phyloP scores from a whole-genome alignment of 2,329 filamentous ascomycete species.

The Fusarium beomiforme region DNA sequence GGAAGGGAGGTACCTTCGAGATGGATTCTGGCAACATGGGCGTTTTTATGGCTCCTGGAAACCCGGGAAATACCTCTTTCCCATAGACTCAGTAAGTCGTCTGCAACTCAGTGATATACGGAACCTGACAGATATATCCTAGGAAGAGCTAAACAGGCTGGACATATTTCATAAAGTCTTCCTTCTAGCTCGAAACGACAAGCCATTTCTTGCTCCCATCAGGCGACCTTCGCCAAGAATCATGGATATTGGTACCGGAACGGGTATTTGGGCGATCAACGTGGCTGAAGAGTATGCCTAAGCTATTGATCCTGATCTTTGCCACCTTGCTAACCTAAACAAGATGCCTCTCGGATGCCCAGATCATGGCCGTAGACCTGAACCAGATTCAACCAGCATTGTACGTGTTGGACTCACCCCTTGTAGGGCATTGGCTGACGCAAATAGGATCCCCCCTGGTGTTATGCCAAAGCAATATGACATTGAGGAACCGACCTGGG shows the following conservation, averaged over 20 bases:
- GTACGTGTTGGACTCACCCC: conserved; percentile 41
- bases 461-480: conserved; percentile 68
- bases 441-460: conserved; percentile 74
- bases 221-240: conserved; percentile 50
- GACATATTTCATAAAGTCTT: conserved; percentile 87
- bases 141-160: conserved; percentile 79
- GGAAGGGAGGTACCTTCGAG: conserved; percentile 34
- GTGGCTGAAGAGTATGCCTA: conserved; percentile 74
- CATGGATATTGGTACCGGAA: conserved; percentile 82
- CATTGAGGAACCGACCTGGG: conserved; percentile 78
- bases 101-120: neutral
- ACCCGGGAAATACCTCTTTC: conserved; percentile 77
- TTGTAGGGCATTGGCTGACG: conserved; percentile 22
- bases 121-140: conserved; percentile 31
- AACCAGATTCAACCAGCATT: conserved; percentile 52
- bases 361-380: conserved; percentile 53
- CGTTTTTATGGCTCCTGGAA: conserved; percentile 75
- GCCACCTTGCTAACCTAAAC: neutral
- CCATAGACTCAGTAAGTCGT: conserved; percentile 75
- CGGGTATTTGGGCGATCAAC: conserved; percentile 90
- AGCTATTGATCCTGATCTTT: neutral
- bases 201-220: conserved; percentile 38
- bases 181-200: conserved; percentile 66
- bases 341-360: conserved; percentile 40
- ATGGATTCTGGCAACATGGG: conserved; percentile 67